Percentiles rank a stretch among this genome's conserved stretches.
These are phyloP conservation scores for Conticribra guillardii DNA, from an alignment of 108 stramenopile species.

Conservation along the genomic window DNA sequence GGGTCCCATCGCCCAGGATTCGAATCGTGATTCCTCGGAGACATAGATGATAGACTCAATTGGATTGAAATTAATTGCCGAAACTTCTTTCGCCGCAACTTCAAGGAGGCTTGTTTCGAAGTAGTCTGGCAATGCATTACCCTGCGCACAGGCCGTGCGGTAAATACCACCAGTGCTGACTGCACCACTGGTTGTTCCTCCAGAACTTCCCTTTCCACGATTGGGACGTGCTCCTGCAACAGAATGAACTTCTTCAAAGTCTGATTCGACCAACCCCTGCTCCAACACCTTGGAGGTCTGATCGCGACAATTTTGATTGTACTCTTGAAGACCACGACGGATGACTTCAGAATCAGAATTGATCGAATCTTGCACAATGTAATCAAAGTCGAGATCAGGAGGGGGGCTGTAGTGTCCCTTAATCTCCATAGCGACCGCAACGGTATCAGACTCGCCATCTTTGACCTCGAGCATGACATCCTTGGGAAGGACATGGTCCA, in stretches of 20 bases:
- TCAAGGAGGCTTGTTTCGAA: constrained; percentile 33
- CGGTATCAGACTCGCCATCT: neutral
- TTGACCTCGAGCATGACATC: constrained; percentile 28
- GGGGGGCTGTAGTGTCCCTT: constrained; percentile 36
- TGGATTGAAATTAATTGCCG: constrained; percentile 14
- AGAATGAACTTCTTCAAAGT: constrained; percentile 7
- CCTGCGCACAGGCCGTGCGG: constrained; percentile 19
- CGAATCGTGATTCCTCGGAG: constrained; percentile 1
- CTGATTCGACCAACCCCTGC: constrained; percentile 4
- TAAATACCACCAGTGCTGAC: too few relatives aligned
- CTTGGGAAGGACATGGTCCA: constrained; percentile 19
- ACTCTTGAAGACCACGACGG: constrained; percentile 19
- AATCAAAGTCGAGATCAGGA: constrained; percentile 35
- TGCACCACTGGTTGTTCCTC: too few relatives aligned
- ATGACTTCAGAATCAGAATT: constrained; percentile 26
- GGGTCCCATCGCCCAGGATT: constrained; percentile 27
- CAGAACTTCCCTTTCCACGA: neutral
- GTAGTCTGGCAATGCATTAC: constrained; percentile 7
- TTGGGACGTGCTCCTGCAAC: constrained; percentile 1
- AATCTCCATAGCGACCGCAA: constrained; percentile 33
- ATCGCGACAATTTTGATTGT: constrained; percentile 31
- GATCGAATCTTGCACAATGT: constrained; percentile 33
- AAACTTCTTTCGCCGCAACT: constrained; percentile 15
- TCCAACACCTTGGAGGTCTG: constrained; percentile 12
- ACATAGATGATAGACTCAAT: constrained; percentile 1